phyloP scores from a whole-genome alignment of 495 filamentous ascomycete genomes.

The Penicillium chermesinum region DNA sequence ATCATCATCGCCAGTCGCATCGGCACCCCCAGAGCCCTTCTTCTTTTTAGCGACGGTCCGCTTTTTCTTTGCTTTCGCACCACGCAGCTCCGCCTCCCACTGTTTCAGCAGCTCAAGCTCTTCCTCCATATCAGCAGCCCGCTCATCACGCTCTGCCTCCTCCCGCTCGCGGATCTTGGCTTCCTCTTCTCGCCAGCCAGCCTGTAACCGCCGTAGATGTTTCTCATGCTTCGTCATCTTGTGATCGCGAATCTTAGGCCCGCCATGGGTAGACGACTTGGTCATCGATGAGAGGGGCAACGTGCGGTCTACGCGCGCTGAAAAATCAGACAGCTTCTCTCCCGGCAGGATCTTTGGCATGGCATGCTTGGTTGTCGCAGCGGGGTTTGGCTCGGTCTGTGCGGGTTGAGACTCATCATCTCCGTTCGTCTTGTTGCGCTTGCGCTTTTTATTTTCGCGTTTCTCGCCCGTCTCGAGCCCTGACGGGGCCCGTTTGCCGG shows the following conservation, averaged over 20 bases:
- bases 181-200: constrained; percentile 73
- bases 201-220: constrained; percentile 74
- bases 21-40: constrained; percentile 31
- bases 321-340: constrained; percentile 77
- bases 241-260: constrained; percentile 44
- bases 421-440: constrained; percentile 21
- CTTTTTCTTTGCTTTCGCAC: constrained; percentile 56
- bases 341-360: constrained; percentile 71
- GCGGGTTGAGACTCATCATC: not conserved
- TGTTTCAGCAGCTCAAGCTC: constrained; percentile 42
- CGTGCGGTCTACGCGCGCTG: constrained; percentile 77
- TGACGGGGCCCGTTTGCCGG: constrained; percentile 49
- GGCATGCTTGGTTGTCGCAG: constrained; percentile 13
- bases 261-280: constrained; percentile 23
- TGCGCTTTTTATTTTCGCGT: constrained; percentile 47
- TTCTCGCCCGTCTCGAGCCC: constrained; percentile 65
- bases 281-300: constrained; percentile 67
- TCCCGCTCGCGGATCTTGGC: constrained; percentile 59
- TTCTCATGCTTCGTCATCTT: constrained; percentile 76
- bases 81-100: constrained; percentile 44
- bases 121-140: constrained; percentile 49
- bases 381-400: not conserved
- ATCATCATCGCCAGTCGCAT: constrained; percentile 37
- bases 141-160: constrained; percentile 59
- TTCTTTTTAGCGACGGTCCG: constrained; percentile 32